Conservation (phyloP, 441 rosid genomes). For the Pelargonium fulgidum region DNA sequence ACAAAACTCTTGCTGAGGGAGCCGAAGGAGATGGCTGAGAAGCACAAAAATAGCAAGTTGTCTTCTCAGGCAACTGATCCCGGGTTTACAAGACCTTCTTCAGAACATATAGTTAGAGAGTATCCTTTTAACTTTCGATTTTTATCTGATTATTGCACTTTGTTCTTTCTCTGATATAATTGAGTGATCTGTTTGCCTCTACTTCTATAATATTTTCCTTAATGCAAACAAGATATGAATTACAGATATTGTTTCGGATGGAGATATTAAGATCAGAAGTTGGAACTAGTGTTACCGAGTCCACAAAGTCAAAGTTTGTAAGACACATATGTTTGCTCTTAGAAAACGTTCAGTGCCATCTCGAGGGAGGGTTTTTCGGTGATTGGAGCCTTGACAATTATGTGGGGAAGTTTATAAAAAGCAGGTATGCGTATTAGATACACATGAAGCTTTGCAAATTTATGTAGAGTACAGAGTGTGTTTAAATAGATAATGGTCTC, state of each 20-base stretch:
- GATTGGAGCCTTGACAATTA: slow-evolving; percentile 88
- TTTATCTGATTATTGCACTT: slow-evolving; percentile 1
- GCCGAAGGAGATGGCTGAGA: slow-evolving; percentile 60
- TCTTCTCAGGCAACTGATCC: slow-evolving; percentile 30
- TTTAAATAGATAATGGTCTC: too few species aligned
- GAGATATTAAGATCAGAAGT: slow-evolving; percentile 71
- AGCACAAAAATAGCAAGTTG: slow-evolving; percentile 33
- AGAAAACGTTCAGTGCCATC: slow-evolving; percentile 68
- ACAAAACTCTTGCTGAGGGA: slow-evolving; percentile 52
- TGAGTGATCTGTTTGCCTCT: slow-evolving; percentile 6
- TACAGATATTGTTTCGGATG: slow-evolving; percentile 89
- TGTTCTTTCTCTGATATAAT: slow-evolving; percentile 16
- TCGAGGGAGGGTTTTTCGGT: slow-evolving; percentile 81
- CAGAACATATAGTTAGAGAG: slow-evolving; percentile 54
- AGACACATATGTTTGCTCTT: slow-evolving; percentile 69
- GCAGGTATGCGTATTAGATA: slow-evolving; percentile 37
- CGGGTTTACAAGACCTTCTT: slow-evolving; percentile 25
- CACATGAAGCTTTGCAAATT: too few species aligned
- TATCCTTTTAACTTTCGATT: slow-evolving; percentile 68
- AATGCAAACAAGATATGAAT: slow-evolving; percentile 58
- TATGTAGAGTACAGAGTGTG: too few species aligned
- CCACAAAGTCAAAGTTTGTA: slow-evolving; percentile 57
- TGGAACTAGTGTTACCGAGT: slow-evolving; percentile 42
- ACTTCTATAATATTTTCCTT: slow-evolving; percentile 40
- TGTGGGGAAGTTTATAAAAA: slow-evolving; percentile 57